phyloP scores from a whole-genome alignment of 2,329 filamentous ascomycete species.

The Penicillium sp. region DNA sequence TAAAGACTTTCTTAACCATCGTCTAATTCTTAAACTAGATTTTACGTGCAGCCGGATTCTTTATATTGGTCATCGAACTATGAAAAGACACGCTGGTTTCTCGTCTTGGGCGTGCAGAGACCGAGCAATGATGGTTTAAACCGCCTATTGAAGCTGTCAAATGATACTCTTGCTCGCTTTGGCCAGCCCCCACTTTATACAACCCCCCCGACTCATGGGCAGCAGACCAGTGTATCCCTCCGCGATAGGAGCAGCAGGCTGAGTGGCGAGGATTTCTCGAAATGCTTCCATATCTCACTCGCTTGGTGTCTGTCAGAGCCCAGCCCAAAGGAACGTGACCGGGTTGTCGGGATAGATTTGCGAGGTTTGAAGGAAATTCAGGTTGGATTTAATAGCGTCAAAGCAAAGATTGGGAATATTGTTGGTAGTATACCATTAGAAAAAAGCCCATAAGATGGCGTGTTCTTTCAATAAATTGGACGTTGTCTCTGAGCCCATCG shows the following conservation, averaged over 20 bases:
- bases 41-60: slow-evolving; percentile 44
- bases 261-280: slow-evolving; percentile 42
- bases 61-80: slow-evolving; percentile 66
- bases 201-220: not conserved
- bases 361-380: slow-evolving; percentile 41
- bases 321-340: slow-evolving; percentile 41
- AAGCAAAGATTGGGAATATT: slow-evolving; percentile 71
- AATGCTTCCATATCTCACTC: slow-evolving; percentile 81
- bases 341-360: slow-evolving; percentile 24
- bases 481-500: not conserved
- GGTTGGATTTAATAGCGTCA: slow-evolving; percentile 61
- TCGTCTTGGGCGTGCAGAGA: slow-evolving; percentile 65
- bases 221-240: not conserved
- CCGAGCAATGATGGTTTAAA: slow-evolving; percentile 56
- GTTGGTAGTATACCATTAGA: slow-evolving; percentile 45
- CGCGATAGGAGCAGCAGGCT: slow-evolving; percentile 1
- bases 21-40: slow-evolving; percentile 41
- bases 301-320: slow-evolving; percentile 72
- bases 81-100: slow-evolving; percentile 72
- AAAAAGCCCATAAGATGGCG: not conserved
- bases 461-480: not conserved
- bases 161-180: slow-evolving; percentile 58
- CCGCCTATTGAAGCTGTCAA: slow-evolving; percentile 64
- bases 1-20: not conserved
- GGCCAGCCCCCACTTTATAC: slow-evolving; percentile 70